Conservation (phyloP, 306 rosid species). For the Citrullus colocynthis region DNA sequence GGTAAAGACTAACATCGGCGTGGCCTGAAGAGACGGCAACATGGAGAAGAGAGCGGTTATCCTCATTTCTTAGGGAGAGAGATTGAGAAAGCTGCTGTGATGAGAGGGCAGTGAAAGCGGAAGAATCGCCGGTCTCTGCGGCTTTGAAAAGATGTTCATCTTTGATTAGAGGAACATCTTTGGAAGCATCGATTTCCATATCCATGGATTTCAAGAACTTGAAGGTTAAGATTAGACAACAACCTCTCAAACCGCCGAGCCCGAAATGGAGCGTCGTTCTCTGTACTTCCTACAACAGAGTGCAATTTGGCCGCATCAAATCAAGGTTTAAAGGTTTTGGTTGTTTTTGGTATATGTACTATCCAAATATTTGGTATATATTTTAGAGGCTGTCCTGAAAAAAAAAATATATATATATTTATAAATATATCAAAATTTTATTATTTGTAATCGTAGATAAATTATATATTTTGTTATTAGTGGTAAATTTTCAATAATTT, state of each 20-base stretch:
- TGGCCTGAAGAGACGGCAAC: conserved; percentile 59
- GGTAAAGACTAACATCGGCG: conserved; percentile 36
- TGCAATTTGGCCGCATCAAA: no score
- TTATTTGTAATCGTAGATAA: no score
- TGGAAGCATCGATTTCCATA: conserved; percentile 47
- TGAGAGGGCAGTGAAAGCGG: conserved; percentile 33
- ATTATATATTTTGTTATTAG: no score
- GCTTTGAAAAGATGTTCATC: conserved; percentile 58
- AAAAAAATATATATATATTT: no score
- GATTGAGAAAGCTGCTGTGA: conserved; percentile 33
- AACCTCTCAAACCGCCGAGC: not conserved
- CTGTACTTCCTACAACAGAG: not conserved
- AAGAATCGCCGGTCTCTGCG: conserved; percentile 52
- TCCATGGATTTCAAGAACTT: conserved; percentile 8
- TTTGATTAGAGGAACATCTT: conserved; percentile 15
- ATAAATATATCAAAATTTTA: no score
- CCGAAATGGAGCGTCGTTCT: not conserved
- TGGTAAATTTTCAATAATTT: no score
- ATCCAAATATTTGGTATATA: no score
- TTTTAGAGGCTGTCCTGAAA: no score
- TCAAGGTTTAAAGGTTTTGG: no score
- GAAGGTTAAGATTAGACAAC: not conserved
- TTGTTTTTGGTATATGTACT: no score
- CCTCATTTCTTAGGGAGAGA: conserved; percentile 62
- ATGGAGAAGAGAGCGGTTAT: conserved; percentile 72